Percentiles rank a stretch among this genome's conserved stretches.
Evolutionary conservation across 1,284 basidiomycete genomes (phyloP).

Genomic region (Trichosporon asahii): DNA sequence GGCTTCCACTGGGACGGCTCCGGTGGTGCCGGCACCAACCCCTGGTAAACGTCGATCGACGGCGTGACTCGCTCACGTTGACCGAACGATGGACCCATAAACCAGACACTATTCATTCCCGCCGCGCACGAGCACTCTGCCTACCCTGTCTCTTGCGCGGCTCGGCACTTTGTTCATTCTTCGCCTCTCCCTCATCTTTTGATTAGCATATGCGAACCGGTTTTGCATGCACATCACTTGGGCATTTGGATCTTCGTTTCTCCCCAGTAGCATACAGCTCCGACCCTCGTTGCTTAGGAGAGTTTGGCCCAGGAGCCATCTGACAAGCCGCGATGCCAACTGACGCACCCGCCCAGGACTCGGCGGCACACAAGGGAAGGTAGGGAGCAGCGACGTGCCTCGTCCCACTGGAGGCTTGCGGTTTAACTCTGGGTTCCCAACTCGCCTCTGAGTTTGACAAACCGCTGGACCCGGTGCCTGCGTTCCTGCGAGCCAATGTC

Average conservation of each 20-base stretch:
- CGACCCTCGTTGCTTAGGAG: no score
- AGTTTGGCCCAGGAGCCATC: neutral
- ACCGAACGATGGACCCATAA: neutral
- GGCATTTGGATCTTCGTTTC: neutral
- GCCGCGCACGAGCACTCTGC: neutral
- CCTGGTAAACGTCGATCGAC: neutral
- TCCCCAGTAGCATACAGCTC: no score
- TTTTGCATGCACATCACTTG: conserved; percentile 8
- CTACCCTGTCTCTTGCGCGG: neutral
- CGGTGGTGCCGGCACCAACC: conserved; percentile 1
- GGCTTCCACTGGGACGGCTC: conserved; percentile 9
- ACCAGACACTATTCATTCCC: neutral
- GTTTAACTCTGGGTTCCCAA: neutral
- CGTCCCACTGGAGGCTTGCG: neutral
- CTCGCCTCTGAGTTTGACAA: neutral
- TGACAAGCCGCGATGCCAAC: neutral
- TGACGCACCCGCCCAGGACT: neutral
- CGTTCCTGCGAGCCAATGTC: neutral
- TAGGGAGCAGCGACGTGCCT: neutral
- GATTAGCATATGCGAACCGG: conserved; percentile 7
- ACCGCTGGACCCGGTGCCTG: neutral
- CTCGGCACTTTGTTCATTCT: neutral
- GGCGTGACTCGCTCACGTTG: neutral
- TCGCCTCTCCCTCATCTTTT: neutral
- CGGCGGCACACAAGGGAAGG: neutral